These are phyloP conservation scores for Austroboletus niveus DNA, from an alignment of 1,284 basidiomycete species.

Conservation along the genomic window DNA sequence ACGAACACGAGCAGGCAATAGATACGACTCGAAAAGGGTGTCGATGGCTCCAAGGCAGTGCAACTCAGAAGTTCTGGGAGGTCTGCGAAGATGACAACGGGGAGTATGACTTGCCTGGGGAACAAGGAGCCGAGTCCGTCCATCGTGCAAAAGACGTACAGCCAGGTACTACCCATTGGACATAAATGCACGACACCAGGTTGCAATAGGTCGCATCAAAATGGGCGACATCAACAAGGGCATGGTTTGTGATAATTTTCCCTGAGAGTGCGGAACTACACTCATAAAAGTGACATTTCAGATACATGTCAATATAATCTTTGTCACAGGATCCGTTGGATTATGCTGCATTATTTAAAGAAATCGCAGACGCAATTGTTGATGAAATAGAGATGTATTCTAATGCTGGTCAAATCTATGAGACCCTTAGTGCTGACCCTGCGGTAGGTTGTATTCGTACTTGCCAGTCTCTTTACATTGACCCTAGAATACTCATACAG, in stretches of 20 bases:
- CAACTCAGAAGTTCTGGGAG: constrained; percentile 79
- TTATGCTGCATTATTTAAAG: constrained; percentile 75
- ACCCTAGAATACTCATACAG: not conserved
- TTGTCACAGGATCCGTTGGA: constrained; percentile 69
- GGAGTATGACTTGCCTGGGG: constrained; percentile 56
- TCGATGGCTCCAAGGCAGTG: constrained; percentile 87
- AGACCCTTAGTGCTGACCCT: constrained; percentile 20
- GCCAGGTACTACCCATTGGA: constrained; percentile 17
- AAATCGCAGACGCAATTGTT: constrained; percentile 86
- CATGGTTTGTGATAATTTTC: constrained; percentile 46
- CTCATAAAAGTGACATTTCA: constrained; percentile 40
- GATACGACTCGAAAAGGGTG: constrained; percentile 74
- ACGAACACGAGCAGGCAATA: constrained; percentile 69
- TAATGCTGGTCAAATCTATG: constrained; percentile 17
- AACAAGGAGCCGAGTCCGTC: constrained; percentile 8
- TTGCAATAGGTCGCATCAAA: constrained; percentile 84
- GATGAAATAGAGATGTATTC: constrained; percentile 56
- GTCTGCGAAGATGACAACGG: constrained; percentile 81
- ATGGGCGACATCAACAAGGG: constrained; percentile 82
- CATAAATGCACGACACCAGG: constrained; percentile 65
- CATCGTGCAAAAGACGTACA: constrained; percentile 15
- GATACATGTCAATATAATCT: constrained; percentile 81
- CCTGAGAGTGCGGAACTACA: not conserved
- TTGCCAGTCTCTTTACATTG: not conserved
- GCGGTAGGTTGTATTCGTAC: constrained; percentile 11